A percentile compares a stretch with the other conserved stretches of the same genome.
phyloP scores from a whole-genome alignment of 371 early-diverging fungal species.

The Zancudomyces culisetae region DNA sequence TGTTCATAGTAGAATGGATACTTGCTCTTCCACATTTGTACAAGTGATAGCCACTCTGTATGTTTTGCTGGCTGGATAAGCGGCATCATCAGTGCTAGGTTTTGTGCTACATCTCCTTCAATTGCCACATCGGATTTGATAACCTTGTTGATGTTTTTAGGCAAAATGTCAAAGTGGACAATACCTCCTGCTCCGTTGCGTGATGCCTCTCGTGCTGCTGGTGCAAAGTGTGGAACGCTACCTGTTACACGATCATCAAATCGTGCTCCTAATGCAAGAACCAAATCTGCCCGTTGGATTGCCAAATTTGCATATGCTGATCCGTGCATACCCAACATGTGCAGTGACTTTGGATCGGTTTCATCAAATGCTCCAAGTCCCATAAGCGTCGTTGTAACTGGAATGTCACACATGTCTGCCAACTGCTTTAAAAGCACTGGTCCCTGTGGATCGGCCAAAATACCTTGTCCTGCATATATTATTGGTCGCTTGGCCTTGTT shows the following conservation, averaged over 20 bases:
- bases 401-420: constrained; percentile 70
- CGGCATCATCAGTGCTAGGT: constrained; percentile 58
- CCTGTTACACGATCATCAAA: constrained; percentile 98
- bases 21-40: constrained; percentile 67
- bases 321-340: constrained; percentile 98
- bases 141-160: constrained; percentile 97
- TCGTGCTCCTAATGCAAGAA: constrained; percentile 90
- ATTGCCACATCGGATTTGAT: constrained; percentile 75
- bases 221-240: constrained; percentile 71
- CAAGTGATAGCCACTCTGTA: constrained; percentile 58
- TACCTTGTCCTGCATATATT: constrained; percentile 88
- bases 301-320: constrained; percentile 90
- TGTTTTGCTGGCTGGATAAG: constrained; percentile 46
- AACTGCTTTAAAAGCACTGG: constrained; percentile 55
- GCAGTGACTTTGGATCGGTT: constrained; percentile 63
- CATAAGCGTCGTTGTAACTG: constrained; percentile 86
- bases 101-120: constrained; percentile 84
- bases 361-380: constrained; percentile 89
- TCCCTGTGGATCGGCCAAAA: constrained; percentile 63
- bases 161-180: constrained; percentile 93
- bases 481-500: constrained; percentile 80
- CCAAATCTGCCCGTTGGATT: constrained; percentile 87
- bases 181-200: constrained; percentile 81
- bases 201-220: constrained; percentile 76
- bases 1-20: constrained; percentile 66